Conservation (phyloP, 208 protist species). For the Leishmania amazonensis region DNA sequence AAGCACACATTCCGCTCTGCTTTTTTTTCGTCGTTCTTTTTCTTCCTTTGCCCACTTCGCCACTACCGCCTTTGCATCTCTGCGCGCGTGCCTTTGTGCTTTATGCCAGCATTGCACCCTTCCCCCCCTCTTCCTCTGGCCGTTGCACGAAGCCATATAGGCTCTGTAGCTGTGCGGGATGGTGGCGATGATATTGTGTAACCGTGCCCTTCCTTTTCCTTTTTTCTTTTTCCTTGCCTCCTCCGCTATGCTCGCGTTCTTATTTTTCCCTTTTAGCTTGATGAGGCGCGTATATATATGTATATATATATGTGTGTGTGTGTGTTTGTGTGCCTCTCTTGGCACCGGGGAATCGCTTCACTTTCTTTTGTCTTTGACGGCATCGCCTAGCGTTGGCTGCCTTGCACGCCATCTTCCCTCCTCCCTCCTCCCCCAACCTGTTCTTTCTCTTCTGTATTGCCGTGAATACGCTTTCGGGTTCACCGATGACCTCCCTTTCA, state of each 20-base stretch:
- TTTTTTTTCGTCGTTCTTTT: background rate
- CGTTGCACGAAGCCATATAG: background rate
- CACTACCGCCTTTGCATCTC: background rate
- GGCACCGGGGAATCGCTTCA: background rate
- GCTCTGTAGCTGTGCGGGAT: background rate
- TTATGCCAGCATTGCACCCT: background rate
- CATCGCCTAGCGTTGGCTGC: background rate
- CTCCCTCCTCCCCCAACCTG: background rate
- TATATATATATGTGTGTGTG: background rate
- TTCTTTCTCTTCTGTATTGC: background rate
- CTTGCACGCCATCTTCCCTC: background rate
- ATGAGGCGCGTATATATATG: background rate
- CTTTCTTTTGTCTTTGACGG: background rate
- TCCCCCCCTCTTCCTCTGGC: background rate
- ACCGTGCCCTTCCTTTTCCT: background rate
- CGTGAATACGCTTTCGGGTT: background rate
- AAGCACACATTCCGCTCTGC: background rate
- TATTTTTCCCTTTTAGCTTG: background rate
- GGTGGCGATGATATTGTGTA: background rate
- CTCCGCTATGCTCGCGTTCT: background rate
- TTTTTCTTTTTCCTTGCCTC: background rate
- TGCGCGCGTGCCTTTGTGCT: background rate
- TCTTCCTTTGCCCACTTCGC: background rate
- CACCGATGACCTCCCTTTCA: background rate
- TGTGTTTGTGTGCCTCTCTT: background rate